Percentiles rank a stretch among this genome's conserved stretches.
These are phyloP conservation scores for Fusarium pininemorale DNA, from an alignment of 2,329 filamentous ascomycete species.

Conservation along the genomic window DNA sequence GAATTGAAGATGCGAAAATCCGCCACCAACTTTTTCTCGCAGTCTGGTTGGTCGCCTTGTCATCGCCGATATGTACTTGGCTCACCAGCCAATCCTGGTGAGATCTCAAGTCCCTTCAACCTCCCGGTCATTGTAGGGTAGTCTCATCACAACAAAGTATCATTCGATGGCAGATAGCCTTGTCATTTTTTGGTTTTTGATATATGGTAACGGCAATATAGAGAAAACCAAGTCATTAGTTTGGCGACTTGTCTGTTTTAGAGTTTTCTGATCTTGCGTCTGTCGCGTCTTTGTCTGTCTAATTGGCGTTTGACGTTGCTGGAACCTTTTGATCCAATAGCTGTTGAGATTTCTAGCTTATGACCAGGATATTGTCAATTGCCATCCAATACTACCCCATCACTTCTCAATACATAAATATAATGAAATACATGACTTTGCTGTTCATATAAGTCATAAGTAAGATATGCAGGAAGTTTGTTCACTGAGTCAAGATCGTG, in stretches of 20 bases:
- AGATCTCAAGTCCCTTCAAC: neutral
- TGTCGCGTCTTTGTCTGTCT: neutral
- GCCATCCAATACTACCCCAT: too few relatives aligned
- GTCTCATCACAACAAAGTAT: neutral
- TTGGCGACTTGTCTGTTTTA: neutral
- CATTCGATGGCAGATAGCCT: neutral
- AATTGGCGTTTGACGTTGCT: neutral
- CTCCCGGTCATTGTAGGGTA: neutral
- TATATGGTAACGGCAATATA: neutral
- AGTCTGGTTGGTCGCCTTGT: conserved; percentile 3
- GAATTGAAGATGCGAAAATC: conserved; percentile 19
- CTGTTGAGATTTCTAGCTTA: neutral
- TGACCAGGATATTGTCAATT: neutral
- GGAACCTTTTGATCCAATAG: neutral
- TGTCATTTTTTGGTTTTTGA: neutral
- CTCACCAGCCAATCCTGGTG: neutral
- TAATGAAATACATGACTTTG: neutral
- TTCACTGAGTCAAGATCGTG: neutral
- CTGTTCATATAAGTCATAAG: neutral
- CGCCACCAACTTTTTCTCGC: conserved; percentile 22
- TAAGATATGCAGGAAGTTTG: neutral
- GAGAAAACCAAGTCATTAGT: neutral
- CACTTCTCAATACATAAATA: neutral
- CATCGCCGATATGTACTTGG: neutral
- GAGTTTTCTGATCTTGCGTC: neutral